A percentile compares a stretch with the other conserved stretches of the same genome.
Evolutionary conservation across 768 basidiomycete genomes (phyloP).

Genomic region (Dentipellis fragilis): DNA sequence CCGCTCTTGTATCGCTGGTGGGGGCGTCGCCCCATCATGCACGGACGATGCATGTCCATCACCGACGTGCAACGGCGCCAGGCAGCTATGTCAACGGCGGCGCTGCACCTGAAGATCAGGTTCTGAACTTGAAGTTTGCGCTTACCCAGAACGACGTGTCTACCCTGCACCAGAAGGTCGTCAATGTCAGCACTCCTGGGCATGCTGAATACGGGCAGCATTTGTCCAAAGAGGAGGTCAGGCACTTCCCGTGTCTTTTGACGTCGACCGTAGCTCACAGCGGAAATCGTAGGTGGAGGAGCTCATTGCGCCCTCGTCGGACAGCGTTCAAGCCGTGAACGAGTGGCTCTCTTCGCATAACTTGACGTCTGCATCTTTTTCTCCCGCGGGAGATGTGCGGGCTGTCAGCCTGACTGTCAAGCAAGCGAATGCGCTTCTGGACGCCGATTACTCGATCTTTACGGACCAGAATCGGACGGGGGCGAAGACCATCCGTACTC

Average conservation of each 20-base stretch:
- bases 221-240: neutral
- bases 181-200: neutral
- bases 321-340: constrained; percentile 3
- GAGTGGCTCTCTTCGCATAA: constrained; percentile 5
- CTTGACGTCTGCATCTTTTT: neutral
- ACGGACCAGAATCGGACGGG: constrained; percentile 4
- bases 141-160: neutral
- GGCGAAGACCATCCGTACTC: constrained; percentile 8
- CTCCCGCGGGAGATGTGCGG: constrained; percentile 21
- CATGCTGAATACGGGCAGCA: neutral
- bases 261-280: neutral
- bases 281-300: constrained; percentile 1
- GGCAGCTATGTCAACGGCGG: too few relatives aligned
- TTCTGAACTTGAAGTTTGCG: too few relatives aligned
- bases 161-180: neutral
- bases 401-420: constrained; percentile 4
- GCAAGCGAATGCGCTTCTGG: constrained; percentile 11
- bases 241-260: neutral
- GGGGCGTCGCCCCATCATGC: too few relatives aligned
- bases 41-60: too few relatives aligned
- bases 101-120: too few relatives aligned
- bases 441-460: constrained; percentile 12
- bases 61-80: too few relatives aligned
- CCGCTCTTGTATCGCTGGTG: too few relatives aligned
- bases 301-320: constrained; percentile 3